Conservation (phyloP, 352 stramenopile species). For the Phytophthora agathidicida region DNA sequence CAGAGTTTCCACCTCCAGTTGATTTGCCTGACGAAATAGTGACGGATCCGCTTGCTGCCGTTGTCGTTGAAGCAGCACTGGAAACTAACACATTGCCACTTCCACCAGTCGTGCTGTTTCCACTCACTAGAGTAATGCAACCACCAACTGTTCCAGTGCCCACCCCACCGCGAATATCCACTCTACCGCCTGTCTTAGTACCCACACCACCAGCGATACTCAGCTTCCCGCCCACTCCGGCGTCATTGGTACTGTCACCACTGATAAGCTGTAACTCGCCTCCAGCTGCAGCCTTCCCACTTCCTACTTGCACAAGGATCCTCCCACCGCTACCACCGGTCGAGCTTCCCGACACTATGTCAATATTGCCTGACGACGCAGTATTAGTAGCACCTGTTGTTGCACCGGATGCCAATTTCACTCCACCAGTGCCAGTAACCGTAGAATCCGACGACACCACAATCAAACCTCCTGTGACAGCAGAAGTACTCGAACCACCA, state of each 20-base stretch:
- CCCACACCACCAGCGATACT: constrained; percentile 14
- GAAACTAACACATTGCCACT: constrained; percentile 59
- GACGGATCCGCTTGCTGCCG: constrained; percentile 16
- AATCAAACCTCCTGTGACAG: constrained; percentile 2
- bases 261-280: constrained; percentile 16
- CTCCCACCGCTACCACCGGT: constrained; percentile 8
- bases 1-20: constrained; percentile 22
- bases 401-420: constrained; percentile 14
- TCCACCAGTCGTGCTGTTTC: constrained; percentile 39
- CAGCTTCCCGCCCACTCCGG: constrained; percentile 16
- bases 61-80: constrained; percentile 29
- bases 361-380: constrained; percentile 13
- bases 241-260: constrained; percentile 12
- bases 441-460: constrained; percentile 7
- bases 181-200: constrained; percentile 21
- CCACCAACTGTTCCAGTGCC: constrained; percentile 15
- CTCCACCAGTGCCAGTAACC: constrained; percentile 5
- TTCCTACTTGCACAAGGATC: constrained; percentile 14
- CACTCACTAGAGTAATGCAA: constrained; percentile 30
- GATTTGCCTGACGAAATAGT: constrained; percentile 21
- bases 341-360: constrained; percentile 8
- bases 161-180: constrained; percentile 28
- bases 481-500: constrained; percentile 22
- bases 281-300: constrained; percentile 11
- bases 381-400: constrained; percentile 1